These are phyloP conservation scores for Neurospora sp. DNA, from an alignment of 495 filamentous ascomycete genomes.

Conservation along the genomic window DNA sequence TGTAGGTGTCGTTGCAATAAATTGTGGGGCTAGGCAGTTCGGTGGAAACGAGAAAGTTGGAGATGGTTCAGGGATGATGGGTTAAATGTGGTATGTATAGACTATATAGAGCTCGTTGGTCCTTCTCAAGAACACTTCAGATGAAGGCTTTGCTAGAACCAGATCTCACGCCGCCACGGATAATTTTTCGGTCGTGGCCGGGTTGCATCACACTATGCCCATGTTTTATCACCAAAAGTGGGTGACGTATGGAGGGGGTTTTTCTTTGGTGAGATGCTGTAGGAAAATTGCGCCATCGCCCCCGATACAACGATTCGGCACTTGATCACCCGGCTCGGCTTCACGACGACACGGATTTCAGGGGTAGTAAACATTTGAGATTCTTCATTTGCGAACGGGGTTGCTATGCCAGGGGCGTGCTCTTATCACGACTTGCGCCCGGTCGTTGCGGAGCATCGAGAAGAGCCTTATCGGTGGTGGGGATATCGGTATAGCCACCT, in stretches of 20 bases:
- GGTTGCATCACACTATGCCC: not conserved
- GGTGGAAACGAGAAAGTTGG: not conserved
- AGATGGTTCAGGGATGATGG: not conserved
- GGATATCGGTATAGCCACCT: not conserved
- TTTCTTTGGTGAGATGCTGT: not conserved
- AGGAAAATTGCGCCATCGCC: slow-evolving; percentile 5
- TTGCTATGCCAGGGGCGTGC: not conserved
- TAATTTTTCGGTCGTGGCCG: not conserved
- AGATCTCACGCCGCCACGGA: not conserved
- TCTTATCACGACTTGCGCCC: not conserved
- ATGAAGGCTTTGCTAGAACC: not conserved
- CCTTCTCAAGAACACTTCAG: not conserved
- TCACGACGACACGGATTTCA: not conserved
- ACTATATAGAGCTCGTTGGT: not conserved
- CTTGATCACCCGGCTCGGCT: not conserved
- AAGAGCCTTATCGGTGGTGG: not conserved
- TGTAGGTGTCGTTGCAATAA: not conserved
- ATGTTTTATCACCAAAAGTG: not conserved
- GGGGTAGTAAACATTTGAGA: not conserved
- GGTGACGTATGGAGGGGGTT: not conserved
- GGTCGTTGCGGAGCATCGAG: not conserved
- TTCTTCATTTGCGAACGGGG: not conserved
- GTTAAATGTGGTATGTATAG: not conserved
- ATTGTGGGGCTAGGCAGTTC: not conserved
- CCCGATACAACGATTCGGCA: not conserved